Base-by-base conservation (phyloP, 176 grass and related monocot genomes). In the Echinochloa phyllopogon region DNA sequence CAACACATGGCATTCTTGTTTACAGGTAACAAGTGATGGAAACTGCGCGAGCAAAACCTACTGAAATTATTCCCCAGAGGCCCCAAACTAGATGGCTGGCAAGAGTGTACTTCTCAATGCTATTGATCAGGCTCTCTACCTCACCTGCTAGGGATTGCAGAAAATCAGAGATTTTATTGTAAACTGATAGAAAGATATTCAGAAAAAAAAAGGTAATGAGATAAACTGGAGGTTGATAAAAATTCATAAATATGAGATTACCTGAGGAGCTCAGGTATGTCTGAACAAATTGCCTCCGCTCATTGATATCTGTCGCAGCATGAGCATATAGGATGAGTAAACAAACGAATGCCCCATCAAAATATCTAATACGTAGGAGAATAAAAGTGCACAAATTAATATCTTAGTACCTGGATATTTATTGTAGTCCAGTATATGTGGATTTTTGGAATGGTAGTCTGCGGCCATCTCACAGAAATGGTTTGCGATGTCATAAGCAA, bases 401-500 rank as follows among this genome's bases (percentile, higher is more conserved):
- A 36, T n/a, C 41, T 73, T 10, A 13, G 77, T 55, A 98, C 96
- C 93, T 61, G 96, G 93, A 81, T 98, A 98, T 84, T 92, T 92
- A 27, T 27, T 83, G 72, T 94, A 98, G 80, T 98, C 91, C 83
- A 98, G 89, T 81, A 95, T 59, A 18, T 95, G 96, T 10, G 96
- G 96, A 29, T 75, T 90, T 83, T 92, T 89, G 51, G 91, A 92
- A 78, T 95, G 96, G 82, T 98, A 98, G 73, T 98, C 84, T 27
- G 96, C 96, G 12, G 89, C 91, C 96, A 98, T 98, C 86, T 98
- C 96, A 7, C 93, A 98, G 76, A 98, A 98, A 88, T 98, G 96
- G 86, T 98, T 98, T 57, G 96, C 93, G 3, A 98, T 85, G 43
- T 98, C 96, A 86, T 87, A 95, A 9, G 96, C 89, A 65, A 94